These are phyloP conservation scores for Boletus tylopilopsis DNA, from an alignment of 768 basidiomycete species.

Conservation along the genomic window DNA sequence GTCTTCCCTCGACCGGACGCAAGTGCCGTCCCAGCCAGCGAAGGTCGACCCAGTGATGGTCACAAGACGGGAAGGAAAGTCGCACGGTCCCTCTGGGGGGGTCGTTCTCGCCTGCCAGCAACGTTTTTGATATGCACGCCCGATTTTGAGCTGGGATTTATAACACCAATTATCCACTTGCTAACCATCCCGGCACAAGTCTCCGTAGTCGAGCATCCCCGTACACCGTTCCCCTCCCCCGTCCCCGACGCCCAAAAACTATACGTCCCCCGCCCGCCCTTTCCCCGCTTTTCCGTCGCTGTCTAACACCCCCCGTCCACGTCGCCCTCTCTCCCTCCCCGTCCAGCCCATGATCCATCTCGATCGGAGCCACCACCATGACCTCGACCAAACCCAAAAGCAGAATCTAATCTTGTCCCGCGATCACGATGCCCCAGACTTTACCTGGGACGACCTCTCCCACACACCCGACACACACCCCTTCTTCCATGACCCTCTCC, in stretches of 20 bases:
- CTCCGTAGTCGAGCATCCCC: background rate
- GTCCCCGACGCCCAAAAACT: background rate
- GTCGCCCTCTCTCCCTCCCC: background rate
- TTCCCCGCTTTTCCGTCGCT: background rate
- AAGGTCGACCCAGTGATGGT: background rate
- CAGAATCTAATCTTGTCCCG: slow-evolving; percentile 41
- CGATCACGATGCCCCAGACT: slow-evolving; percentile 31
- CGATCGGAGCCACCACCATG: slow-evolving; percentile 48
- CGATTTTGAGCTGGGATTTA: slow-evolving; percentile 32
- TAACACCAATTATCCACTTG: slow-evolving; percentile 24
- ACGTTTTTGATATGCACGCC: slow-evolving; percentile 33
- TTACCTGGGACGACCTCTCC: slow-evolving; percentile 34
- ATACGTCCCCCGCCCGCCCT: background rate
- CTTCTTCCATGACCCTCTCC: slow-evolving; percentile 28
- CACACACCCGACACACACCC: slow-evolving; percentile 20
- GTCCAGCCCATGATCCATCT: slow-evolving; percentile 45
- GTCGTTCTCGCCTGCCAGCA: slow-evolving; percentile 11
- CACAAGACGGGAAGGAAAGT: slow-evolving; percentile 22
- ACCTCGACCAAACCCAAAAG: slow-evolving; percentile 37
- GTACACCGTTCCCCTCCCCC: slow-evolving; percentile 4
- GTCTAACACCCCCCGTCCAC: background rate
- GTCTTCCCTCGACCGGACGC: background rate
- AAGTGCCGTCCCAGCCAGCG: background rate
- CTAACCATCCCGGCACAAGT: slow-evolving; percentile 7
- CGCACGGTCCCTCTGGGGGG: slow-evolving; percentile 23